Base-by-base conservation (phyloP, 495 filamentous ascomycete genomes). In the Trichoderma virens region DNA sequence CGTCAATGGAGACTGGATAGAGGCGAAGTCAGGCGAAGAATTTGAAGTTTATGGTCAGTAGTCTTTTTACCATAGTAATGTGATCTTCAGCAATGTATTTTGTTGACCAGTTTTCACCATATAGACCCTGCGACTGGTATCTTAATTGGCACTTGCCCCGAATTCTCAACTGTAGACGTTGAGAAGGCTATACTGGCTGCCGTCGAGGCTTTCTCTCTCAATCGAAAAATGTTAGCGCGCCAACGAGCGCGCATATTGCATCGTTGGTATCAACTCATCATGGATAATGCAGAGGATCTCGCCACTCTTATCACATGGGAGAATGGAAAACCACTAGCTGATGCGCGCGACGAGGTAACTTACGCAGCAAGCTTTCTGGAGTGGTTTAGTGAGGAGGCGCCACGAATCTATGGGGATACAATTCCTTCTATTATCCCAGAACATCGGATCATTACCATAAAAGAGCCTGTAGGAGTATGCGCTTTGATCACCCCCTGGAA, bases 211-310 rank as follows among this genome's bases (percentile, higher is more conserved):
- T 89, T 97, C 71, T 82, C 86, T 39, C 79, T 79, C 61, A 96
- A 92, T 80, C 86, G 88, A 63, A 81, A 82, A 63, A 86, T 81
- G 45, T 88, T 92, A 0, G 89, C 86, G 61, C 90, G 93, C 45
- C 86, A 96, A 77, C 86, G 92, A 56, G 85, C 91, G 41, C 86
- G 85, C 70, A 82, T 96, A 74, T 83, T 98, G 47, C 85, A 90
- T 54, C 89, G 87, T 70, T 97, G 93, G 93, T 93, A 93, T 75
- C 85, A 96, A 61, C 78, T 96, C 63, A 87, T 97, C 83, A 76
- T 92, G 9, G 92, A 91, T 39, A 96, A 97, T 65, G 78, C 84
- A 30, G 90, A 95, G 20, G 94, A 98, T 70, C 78, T 97, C 32
- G 91, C 93, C 8, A 92, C 83, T 59, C 74, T 98, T 65, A 96